Base-by-base conservation (phyloP, 108 stramenopile genomes). In the Chaetoceros muelleri region DNA sequence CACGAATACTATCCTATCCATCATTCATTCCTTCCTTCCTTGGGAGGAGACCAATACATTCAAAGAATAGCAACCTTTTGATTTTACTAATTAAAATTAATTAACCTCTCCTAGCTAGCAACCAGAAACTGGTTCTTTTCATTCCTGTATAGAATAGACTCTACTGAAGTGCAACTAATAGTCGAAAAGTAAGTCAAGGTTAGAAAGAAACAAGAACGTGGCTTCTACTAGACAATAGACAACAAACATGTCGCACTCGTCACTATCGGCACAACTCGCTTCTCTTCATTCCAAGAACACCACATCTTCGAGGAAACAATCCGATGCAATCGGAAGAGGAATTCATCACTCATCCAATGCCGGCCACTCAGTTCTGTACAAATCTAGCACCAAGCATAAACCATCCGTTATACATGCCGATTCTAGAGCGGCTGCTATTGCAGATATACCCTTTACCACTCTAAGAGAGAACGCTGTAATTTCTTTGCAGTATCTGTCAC, bases 371-470 rank as follows among this genome's bases (percentile, higher is more conserved):
- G 5, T 54, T 13, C 29, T 76, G 8, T 8, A 26, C 16, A 45
- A 57, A 16, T 51, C 45, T 21, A 46, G 48, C 30, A 40, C 52
- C 29, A 54, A 54, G 24, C 77, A 64, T 54, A 78, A 76, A 53
- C 66, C 86, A 28, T 71, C 72, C 26, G 61, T 92, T 3, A 25
- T 92, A 28, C 69, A 76, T 67, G 84, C 73, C 20, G 78, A 78
- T 54, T 77, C 90, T 22, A 58, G 70, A 31, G 69, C 49, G 28
- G 90, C 90, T 17, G 66, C 70, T 24, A 5, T 5, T 40, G 34
- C 75, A 24, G 64, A 82, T 25, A 80, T 87, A 16, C 76, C 80
- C 1, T 44, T 81, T 40, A 60, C 55, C 21, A 75, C 71, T 2
- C n/a, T 92, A 1, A 51, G 72, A n/a, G 82, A 84, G 28, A 81